phyloP scores from a whole-genome alignment of 345 rosid genomes.

The Eucalyptus pumila region DNA sequence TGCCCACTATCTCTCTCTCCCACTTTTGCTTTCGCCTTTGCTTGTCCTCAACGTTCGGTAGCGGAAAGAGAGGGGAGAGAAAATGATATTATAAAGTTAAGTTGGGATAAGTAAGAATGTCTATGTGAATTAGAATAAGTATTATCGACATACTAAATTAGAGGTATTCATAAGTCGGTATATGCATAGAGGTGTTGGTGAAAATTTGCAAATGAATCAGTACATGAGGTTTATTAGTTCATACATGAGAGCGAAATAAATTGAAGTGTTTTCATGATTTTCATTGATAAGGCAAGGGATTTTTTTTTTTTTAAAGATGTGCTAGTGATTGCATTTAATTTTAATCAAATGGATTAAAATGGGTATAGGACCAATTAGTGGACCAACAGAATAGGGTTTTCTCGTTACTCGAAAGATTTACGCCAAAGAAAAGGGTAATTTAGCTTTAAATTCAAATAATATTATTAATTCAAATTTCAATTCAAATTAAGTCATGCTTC shows the following conservation, averaged over 20 bases:
- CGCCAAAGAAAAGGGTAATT: background rate
- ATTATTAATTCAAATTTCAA: background rate
- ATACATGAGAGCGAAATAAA: fast-evolving
- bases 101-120: background rate
- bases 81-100: background rate
- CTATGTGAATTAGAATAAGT: background rate
- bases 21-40: background rate
- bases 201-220: background rate
- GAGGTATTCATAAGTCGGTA: background rate
- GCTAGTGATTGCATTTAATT: background rate
- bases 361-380: background rate
- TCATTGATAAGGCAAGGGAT: background rate
- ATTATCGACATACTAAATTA: too few relatives aligned
- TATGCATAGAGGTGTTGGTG: fast-evolving
- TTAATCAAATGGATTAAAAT: background rate
- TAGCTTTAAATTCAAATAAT: background rate
- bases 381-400: background rate
- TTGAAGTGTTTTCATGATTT: background rate
- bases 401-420: background rate
- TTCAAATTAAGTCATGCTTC: background rate
- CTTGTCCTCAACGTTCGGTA: background rate
- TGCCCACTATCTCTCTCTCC: background rate
- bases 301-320: background rate
- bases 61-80: background rate
- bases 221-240: background rate